Conservation (phyloP, 2,329 filamentous ascomycete genomes). For the Epicoccum sorghinum region DNA sequence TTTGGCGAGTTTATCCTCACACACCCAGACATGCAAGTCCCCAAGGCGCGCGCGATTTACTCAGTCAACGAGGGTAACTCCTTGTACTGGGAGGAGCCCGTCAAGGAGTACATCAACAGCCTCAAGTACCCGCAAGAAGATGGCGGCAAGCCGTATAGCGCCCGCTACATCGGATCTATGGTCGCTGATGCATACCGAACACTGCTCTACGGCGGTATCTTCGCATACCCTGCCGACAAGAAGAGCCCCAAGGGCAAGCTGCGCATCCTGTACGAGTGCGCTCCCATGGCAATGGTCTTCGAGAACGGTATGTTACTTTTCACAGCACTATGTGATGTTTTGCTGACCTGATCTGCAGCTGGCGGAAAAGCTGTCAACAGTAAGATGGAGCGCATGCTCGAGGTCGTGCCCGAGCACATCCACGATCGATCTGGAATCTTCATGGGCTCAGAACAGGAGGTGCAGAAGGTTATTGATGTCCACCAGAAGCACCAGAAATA, state of each 20-base stretch:
- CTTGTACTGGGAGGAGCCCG: slow-evolving; percentile 90
- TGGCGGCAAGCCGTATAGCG: slow-evolving; percentile 86
- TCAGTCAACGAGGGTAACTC: slow-evolving; percentile 99
- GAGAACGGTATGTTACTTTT: slow-evolving; percentile 79
- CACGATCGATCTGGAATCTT: slow-evolving; percentile 97
- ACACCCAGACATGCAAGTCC: slow-evolving; percentile 91
- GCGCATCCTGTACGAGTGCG: slow-evolving; percentile 96
- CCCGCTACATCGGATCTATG: slow-evolving; percentile 97
- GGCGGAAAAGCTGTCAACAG: slow-evolving; percentile 92
- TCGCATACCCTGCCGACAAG: slow-evolving; percentile 96
- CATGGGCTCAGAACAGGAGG: slow-evolving; percentile 90
- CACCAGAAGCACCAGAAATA: slow-evolving; percentile 65
- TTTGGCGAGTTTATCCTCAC: slow-evolving; percentile 99
- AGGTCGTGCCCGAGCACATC: slow-evolving; percentile 87
- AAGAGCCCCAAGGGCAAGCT: slow-evolving; percentile 99
- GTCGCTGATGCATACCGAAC: slow-evolving; percentile 98
- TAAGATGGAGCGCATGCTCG: slow-evolving; percentile 88
- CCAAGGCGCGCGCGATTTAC: slow-evolving; percentile 83
- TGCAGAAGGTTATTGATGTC: slow-evolving; percentile 90
- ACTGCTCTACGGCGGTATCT: slow-evolving; percentile 92
- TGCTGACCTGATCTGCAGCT: slow-evolving; percentile 58
- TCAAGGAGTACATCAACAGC: slow-evolving; percentile 85
- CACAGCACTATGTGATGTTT: background rate
- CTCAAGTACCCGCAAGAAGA: slow-evolving; percentile 78
- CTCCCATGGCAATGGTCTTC: slow-evolving; percentile 98